phyloP scores from a whole-genome alignment of 371 early-diverging fungal genomes.

The Actinomucor elegans region DNA sequence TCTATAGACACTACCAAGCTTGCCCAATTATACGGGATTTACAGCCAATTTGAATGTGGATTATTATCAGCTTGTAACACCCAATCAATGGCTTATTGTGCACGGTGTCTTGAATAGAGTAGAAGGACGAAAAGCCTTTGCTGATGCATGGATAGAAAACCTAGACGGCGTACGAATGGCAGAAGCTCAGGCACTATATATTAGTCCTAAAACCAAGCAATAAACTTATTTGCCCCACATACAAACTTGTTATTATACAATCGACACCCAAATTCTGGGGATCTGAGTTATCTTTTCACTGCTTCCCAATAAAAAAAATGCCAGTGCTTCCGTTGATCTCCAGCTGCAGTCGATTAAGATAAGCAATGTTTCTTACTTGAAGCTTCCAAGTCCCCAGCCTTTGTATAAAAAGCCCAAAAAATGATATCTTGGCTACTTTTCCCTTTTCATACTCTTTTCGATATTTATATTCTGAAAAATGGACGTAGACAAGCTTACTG shows the following conservation, averaged over 20 bases:
- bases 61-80: conserved; percentile 64
- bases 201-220: conserved; percentile 23
- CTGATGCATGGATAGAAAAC: conserved; percentile 64
- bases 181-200: conserved; percentile 34
- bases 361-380: background rate
- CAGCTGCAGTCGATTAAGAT: background rate
- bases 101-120: conserved; percentile 46
- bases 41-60: conserved; percentile 77
- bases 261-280: conserved; percentile 19
- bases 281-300: conserved; percentile 9
- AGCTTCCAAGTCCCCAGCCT: background rate
- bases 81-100: conserved; percentile 65
- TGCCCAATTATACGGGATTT: conserved; percentile 70
- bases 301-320: background rate
- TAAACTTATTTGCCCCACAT: conserved; percentile 1
- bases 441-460: conserved; percentile 1
- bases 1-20: conserved; percentile 49
- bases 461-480: background rate
- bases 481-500: conserved; percentile 33
- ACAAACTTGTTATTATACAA: background rate
- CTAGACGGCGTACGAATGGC: conserved; percentile 42
- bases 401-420: background rate
- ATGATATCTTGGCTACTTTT: background rate
- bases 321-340: background rate
- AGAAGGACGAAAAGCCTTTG: conserved; percentile 77